Conservation (phyloP, 257 asterid species). For the Scutellaria baicalensis region DNA sequence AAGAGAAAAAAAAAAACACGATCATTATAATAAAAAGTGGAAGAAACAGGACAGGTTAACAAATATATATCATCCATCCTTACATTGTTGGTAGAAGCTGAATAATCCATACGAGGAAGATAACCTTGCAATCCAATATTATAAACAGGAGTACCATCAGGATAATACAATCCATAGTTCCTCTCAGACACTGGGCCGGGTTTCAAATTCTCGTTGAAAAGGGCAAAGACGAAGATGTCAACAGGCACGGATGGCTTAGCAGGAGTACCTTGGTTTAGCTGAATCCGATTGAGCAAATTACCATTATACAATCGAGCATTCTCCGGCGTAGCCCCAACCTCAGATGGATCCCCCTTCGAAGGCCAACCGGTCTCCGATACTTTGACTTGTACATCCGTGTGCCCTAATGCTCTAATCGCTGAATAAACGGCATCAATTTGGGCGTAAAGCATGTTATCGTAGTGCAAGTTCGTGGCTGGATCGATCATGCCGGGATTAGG, state of each 20-base stretch:
- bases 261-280: slow-evolving; percentile 71
- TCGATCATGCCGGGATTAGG: slow-evolving; percentile 61
- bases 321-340: slow-evolving; percentile 69
- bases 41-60: not conserved
- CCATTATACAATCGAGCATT: slow-evolving; percentile 68
- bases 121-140: slow-evolving; percentile 52
- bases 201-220: slow-evolving; percentile 80
- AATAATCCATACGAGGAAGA: slow-evolving; percentile 62
- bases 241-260: slow-evolving; percentile 54
- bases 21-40: not conserved
- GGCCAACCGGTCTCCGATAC: slow-evolving; percentile 99
- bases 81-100: slow-evolving; percentile 44
- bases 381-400: slow-evolving; percentile 38
- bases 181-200: slow-evolving; percentile 91
- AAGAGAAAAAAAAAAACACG: not conserved
- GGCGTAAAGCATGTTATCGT: slow-evolving; percentile 91
- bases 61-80: slow-evolving; percentile 7
- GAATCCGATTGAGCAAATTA: slow-evolving; percentile 48
- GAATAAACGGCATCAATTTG: slow-evolving; percentile 76
- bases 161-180: slow-evolving; percentile 80
- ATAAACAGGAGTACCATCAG: slow-evolving; percentile 79
- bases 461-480: slow-evolving; percentile 50
- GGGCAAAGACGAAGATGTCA: slow-evolving; percentile 77
- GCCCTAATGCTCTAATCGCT: slow-evolving; percentile 62
- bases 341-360: slow-evolving; percentile 63